A percentile compares a stretch with the other conserved stretches of the same genome.
Evolutionary conservation across 2,329 filamentous ascomycete genomes (phyloP).

Genomic region (Cordyceps pruinosa): DNA sequence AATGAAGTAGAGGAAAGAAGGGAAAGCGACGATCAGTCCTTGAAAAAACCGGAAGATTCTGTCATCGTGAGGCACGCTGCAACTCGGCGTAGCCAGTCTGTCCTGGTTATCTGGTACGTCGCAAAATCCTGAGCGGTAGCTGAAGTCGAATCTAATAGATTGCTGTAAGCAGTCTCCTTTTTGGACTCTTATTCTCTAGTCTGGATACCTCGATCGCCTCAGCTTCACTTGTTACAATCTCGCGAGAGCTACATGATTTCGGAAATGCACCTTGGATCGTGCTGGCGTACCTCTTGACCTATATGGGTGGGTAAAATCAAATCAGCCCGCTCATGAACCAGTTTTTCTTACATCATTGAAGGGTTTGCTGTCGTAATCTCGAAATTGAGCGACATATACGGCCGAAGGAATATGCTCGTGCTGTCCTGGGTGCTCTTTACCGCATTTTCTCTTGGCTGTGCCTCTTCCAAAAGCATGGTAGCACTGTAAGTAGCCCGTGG

Average conservation of each 20-base stretch:
- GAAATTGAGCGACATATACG: constrained; percentile 54
- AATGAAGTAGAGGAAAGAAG: neutral
- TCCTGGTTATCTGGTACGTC: constrained; percentile 16
- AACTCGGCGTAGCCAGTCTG: constrained; percentile 1
- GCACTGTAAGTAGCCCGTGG: constrained; percentile 37
- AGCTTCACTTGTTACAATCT: constrained; percentile 51
- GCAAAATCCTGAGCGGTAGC: neutral
- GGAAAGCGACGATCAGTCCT: constrained; percentile 1
- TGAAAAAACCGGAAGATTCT: neutral
- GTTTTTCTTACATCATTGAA: constrained; percentile 18
- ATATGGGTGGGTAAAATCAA: constrained; percentile 37
- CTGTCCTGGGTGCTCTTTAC: constrained; percentile 48
- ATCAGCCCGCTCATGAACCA: neutral
- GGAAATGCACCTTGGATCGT: constrained; percentile 49
- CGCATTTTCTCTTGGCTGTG: constrained; percentile 49
- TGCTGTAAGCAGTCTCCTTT: constrained; percentile 34
- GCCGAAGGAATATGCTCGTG: constrained; percentile 43
- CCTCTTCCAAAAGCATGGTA: constrained; percentile 41
- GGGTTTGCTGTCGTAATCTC: constrained; percentile 52
- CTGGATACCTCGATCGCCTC: constrained; percentile 53
- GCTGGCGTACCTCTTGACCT: constrained; percentile 49
- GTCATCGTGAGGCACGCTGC: neutral
- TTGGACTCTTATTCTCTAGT: constrained; percentile 49
- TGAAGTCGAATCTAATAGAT: constrained; percentile 15
- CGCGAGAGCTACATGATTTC: constrained; percentile 44